These are phyloP conservation scores for Lactarius tabidus DNA, from an alignment of 768 basidiomycete genomes.

Conservation along the genomic window DNA sequence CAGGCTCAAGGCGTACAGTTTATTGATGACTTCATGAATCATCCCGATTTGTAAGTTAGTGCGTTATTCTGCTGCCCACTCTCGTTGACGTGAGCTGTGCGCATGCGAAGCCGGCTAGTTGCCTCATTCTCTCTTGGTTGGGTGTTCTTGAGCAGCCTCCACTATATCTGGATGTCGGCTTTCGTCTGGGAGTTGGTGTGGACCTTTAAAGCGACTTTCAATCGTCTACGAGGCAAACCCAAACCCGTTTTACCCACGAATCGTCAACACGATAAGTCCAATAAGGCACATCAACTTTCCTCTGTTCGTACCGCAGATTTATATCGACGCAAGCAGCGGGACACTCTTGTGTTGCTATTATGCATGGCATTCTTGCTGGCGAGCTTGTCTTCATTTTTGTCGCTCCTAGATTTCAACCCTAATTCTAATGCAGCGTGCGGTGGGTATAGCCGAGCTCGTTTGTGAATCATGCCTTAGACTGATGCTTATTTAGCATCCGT, in stretches of 20 bases:
- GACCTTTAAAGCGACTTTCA: not conserved
- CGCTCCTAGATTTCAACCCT: slow-evolving; percentile 14
- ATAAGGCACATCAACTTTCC: not conserved
- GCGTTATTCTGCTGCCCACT: not conserved
- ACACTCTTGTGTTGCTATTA: slow-evolving; percentile 9
- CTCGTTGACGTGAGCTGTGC: not conserved
- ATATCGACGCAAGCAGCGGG: not conserved
- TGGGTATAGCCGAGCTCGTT: not conserved
- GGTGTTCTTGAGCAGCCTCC: slow-evolving; percentile 37
- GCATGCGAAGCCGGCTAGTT: slow-evolving; percentile 34
- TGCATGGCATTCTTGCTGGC: slow-evolving; percentile 26
- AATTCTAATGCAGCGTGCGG: slow-evolving; percentile 3
- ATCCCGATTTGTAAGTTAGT: slow-evolving; percentile 20
- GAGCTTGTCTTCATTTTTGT: slow-evolving; percentile 23
- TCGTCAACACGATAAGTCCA: not conserved
- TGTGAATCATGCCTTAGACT: not conserved
- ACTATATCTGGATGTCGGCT: slow-evolving; percentile 29
- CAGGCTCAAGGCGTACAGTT: not conserved
- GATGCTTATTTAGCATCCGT: slow-evolving; percentile 18
- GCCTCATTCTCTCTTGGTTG: slow-evolving; percentile 41
- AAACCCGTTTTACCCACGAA: not conserved
- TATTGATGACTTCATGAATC: not conserved
- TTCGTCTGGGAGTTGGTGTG: slow-evolving; percentile 23
- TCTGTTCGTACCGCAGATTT: not conserved
- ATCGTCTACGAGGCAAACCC: not conserved